Conservation (phyloP, 2,329 filamentous ascomycete species). For the Diaporthe citriasiana region DNA sequence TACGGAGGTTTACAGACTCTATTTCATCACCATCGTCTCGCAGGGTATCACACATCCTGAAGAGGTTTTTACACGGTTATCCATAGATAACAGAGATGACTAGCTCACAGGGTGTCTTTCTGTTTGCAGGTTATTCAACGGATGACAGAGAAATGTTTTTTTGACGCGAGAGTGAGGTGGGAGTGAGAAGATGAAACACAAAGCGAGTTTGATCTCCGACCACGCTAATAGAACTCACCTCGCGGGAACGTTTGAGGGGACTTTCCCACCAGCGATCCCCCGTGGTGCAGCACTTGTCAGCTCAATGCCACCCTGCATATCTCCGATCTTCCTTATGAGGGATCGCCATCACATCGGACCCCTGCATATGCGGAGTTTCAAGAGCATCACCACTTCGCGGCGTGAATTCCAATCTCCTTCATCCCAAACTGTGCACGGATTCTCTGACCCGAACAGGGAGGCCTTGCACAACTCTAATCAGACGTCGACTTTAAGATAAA, state of each 20-base stretch:
- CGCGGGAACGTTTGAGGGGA: background rate
- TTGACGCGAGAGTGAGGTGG: background rate
- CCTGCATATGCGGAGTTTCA: slow-evolving; percentile 5
- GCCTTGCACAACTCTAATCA: slow-evolving; percentile 15
- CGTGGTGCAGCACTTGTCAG: background rate
- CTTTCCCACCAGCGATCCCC: background rate
- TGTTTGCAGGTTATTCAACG: too few species aligned
- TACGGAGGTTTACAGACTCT: background rate
- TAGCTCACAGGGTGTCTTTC: background rate
- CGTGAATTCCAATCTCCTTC: too few species aligned
- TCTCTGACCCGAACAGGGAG: background rate
- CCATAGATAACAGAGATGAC: background rate
- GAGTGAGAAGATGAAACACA: slow-evolving; percentile 9
- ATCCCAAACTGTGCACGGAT: background rate
- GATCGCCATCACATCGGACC: background rate
- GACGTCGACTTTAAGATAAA: slow-evolving; percentile 4
- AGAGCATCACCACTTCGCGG: background rate
- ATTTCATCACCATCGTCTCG: background rate
- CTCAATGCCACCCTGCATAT: slow-evolving; percentile 13
- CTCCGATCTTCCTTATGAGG: background rate
- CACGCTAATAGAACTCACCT: background rate
- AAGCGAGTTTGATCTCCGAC: slow-evolving; percentile 27
- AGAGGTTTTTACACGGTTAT: background rate
- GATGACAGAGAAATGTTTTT: background rate
- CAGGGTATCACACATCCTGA: background rate